Conservation (phyloP, 345 rosid genomes). For the Acer negundo region DNA sequence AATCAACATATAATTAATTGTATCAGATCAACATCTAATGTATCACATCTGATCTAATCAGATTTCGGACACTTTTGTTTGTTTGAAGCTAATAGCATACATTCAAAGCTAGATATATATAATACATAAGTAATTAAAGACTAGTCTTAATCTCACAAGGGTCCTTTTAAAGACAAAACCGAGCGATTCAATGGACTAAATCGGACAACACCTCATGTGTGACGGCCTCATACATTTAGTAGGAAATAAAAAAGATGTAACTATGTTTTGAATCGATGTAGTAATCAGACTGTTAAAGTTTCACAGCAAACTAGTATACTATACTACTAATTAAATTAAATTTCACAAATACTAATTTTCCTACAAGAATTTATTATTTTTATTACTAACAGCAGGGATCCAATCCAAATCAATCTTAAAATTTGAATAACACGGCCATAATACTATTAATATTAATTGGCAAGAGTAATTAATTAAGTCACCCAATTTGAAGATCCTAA, state of each 20-base stretch:
- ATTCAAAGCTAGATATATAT: no score
- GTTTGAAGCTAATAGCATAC: no score
- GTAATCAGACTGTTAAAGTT: neutral
- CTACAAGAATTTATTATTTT: neutral
- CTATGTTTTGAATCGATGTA: no score
- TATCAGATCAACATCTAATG: no score
- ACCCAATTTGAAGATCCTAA: conserved; percentile 1
- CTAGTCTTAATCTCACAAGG: no score
- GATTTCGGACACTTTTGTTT: neutral
- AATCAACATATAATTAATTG: no score
- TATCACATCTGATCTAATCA: neutral
- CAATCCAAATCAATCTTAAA: neutral
- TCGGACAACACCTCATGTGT: no score
- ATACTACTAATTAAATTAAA: neutral
- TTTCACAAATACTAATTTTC: neutral
- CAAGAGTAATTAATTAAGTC: neutral
- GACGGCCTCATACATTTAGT: no score
- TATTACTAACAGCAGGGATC: neutral
- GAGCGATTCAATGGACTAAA: no score
- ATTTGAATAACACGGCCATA: neutral
- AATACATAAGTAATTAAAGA: no score
- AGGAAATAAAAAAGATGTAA: no score
- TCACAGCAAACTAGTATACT: neutral
- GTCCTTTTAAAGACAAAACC: no score
- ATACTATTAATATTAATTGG: neutral